phyloP scores from a whole-genome alignment of 805 yeast species.

The Metschnikowia borealis region DNA sequence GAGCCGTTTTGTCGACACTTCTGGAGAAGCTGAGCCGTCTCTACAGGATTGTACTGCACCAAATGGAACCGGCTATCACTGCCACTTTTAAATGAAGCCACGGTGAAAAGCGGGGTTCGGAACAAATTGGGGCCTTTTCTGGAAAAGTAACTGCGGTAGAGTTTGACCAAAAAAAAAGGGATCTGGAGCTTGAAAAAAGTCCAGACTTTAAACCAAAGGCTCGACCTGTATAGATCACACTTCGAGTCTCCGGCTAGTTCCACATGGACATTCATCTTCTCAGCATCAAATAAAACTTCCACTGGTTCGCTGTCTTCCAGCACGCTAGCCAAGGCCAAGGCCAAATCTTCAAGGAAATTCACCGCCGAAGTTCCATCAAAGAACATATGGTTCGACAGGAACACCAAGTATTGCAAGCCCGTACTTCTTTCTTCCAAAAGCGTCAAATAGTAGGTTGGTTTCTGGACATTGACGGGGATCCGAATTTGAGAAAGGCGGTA shows the following conservation, averaged over 20 bases:
- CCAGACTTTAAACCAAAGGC: background rate
- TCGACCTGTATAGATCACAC: constrained; percentile 5
- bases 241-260: constrained; percentile 1
- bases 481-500: constrained; percentile 2
- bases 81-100: constrained; percentile 6
- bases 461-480: constrained; percentile 8
- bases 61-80: constrained; percentile 6
- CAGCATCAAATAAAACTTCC: constrained; percentile 4
- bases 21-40: constrained; percentile 4
- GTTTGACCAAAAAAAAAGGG: constrained; percentile 3
- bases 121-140: constrained; percentile 8
- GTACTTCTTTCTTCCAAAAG: background rate
- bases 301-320: background rate
- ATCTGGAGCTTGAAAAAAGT: background rate
- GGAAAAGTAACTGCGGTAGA: constrained; percentile 1
- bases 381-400: constrained; percentile 12
- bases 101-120: constrained; percentile 7
- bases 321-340: background rate
- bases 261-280: background rate
- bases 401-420: constrained; percentile 8
- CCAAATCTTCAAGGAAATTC: constrained; percentile 12
- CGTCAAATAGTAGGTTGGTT: constrained; percentile 9
- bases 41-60: constrained; percentile 5
- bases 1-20: constrained; percentile 1
- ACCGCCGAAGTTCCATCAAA: constrained; percentile 15